Conservation (phyloP, 306 rosid genomes). For the Castanea sativa region DNA sequence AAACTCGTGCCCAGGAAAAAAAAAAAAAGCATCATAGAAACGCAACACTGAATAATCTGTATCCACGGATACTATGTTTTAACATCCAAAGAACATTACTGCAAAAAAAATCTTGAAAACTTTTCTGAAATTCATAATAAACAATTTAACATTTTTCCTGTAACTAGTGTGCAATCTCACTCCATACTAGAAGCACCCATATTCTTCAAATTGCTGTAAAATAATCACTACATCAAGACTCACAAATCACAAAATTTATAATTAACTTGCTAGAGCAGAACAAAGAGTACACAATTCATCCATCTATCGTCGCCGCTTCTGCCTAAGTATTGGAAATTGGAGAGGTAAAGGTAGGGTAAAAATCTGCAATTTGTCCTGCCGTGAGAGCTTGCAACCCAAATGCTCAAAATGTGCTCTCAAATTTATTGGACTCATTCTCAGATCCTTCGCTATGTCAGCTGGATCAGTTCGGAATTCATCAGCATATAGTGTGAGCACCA, state of each 20-base stretch:
- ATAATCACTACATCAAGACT: background rate
- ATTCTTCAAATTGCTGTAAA: background rate
- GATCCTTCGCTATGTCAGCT: constrained; percentile 69
- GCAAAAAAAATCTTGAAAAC: background rate
- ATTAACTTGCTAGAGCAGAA: background rate
- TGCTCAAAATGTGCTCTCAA: constrained; percentile 42
- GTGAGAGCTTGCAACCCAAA: constrained; percentile 66
- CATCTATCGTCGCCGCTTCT: constrained; percentile 30
- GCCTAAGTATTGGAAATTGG: constrained; percentile 45
- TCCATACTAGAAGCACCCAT: background rate
- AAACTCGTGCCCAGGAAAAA: no score
- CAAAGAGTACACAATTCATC: background rate
- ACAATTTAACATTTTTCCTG: background rate
- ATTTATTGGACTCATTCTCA: constrained; percentile 28
- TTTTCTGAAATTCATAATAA: background rate
- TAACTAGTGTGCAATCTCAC: background rate
- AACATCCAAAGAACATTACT: background rate
- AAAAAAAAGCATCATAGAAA: no score
- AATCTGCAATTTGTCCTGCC: background rate
- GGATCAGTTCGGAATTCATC: constrained; percentile 60
- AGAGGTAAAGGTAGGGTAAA: constrained; percentile 73
- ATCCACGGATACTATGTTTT: background rate
- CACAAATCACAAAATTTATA: no score
- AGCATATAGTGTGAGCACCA: constrained; percentile 72
- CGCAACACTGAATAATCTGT: no score